Evolutionary conservation across 2,329 filamentous ascomycete species (phyloP).

Genomic region (Talaromyces piceae): DNA sequence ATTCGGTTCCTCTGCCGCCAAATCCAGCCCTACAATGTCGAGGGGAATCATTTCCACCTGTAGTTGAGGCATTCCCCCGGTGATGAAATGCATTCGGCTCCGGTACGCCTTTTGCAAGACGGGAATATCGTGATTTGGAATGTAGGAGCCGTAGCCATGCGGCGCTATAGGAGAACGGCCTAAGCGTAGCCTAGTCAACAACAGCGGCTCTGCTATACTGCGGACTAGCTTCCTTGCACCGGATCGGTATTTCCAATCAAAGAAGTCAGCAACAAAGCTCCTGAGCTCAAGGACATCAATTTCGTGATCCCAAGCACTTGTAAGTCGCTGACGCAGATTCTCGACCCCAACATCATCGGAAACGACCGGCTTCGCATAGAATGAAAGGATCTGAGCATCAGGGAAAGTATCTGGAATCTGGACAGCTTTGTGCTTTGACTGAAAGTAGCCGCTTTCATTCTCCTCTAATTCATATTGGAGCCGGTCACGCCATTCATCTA

Average conservation of each 20-base stretch:
- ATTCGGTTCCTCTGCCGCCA: constrained; percentile 64
- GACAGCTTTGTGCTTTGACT: constrained; percentile 64
- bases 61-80: constrained; percentile 68
- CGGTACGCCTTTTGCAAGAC: constrained; percentile 62
- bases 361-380: constrained; percentile 81
- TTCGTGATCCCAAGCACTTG: constrained; percentile 49
- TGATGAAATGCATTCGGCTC: constrained; percentile 62
- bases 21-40: constrained; percentile 68
- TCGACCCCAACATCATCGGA: constrained; percentile 55
- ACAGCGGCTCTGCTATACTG: constrained; percentile 67
- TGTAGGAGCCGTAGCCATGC: constrained; percentile 21
- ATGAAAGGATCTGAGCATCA: constrained; percentile 67
- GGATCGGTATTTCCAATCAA: constrained; percentile 73
- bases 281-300: constrained; percentile 63
- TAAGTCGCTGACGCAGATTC: constrained; percentile 46
- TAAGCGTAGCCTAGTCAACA: constrained; percentile 53
- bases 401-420: constrained; percentile 76
- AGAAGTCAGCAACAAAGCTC: constrained; percentile 67
- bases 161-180: constrained; percentile 30
- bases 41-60: constrained; percentile 70
- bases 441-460: constrained; percentile 77
- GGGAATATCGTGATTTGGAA: constrained; percentile 40
- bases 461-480: constrained; percentile 69
- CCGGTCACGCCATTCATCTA: constrained; percentile 63
- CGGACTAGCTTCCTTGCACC: constrained; percentile 81